A percentile compares a stretch with the other conserved stretches of the same genome.
These are phyloP conservation scores for Hura crepitans DNA, from an alignment of 441 rosid genomes.

Conservation along the genomic window DNA sequence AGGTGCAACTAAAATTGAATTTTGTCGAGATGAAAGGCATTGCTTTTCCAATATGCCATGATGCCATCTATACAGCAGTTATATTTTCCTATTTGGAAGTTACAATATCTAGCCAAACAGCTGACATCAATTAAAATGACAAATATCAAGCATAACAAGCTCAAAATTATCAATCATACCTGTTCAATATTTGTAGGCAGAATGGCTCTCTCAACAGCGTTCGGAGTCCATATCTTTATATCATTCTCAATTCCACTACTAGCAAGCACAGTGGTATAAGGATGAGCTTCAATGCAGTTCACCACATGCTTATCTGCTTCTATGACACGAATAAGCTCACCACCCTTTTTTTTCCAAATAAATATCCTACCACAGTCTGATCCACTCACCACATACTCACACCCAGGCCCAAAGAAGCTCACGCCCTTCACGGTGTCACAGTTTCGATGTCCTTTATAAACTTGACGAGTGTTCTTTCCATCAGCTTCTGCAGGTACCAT, in stretches of 20 bases:
- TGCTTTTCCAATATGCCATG: neutral
- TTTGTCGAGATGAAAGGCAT: neutral
- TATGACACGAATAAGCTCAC: constrained; percentile 69
- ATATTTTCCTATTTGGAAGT: neutral
- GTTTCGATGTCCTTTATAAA: constrained; percentile 75
- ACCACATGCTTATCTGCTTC: constrained; percentile 71
- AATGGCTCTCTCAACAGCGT: constrained; percentile 56
- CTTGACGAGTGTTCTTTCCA: constrained; percentile 44
- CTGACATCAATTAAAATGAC: neutral
- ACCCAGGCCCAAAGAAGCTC: constrained; percentile 72
- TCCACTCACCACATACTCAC: constrained; percentile 85
- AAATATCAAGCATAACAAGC: neutral
- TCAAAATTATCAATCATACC: constrained; percentile 41
- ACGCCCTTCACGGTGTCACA: constrained; percentile 76
- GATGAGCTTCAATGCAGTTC: constrained; percentile 81
- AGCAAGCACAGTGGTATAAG: constrained; percentile 62
- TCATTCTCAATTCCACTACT: constrained; percentile 80
- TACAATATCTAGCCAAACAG: neutral
- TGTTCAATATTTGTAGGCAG: constrained; percentile 57
- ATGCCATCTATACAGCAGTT: neutral
- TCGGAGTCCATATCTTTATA: constrained; percentile 83
- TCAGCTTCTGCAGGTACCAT: constrained; percentile 27
- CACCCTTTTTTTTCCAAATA: constrained; percentile 81
- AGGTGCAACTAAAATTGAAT: neutral
- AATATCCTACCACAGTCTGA: constrained; percentile 93